These are phyloP conservation scores for Achaetomiella virescens DNA, from an alignment of 495 filamentous ascomycete genomes.

Conservation along the genomic window DNA sequence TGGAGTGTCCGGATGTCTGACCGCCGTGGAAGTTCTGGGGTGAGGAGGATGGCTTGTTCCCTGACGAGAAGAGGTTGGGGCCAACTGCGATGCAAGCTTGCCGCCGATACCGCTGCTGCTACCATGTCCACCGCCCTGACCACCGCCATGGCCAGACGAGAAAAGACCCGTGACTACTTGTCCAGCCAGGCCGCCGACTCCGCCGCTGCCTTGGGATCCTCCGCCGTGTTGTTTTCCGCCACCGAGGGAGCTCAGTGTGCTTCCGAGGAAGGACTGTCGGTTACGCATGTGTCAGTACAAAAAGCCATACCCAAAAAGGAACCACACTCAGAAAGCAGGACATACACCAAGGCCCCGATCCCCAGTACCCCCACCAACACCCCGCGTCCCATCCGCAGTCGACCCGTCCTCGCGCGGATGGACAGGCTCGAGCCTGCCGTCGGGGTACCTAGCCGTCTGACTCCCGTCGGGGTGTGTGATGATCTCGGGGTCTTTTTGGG, in stretches of 20 bases:
- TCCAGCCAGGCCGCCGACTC: slow-evolving; percentile 32
- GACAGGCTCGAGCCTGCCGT: slow-evolving; percentile 47
- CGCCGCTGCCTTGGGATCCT: slow-evolving; percentile 12
- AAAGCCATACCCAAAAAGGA: neutral
- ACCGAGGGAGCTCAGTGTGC: slow-evolving; percentile 14
- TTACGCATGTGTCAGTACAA: neutral
- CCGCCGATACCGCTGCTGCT: slow-evolving; percentile 33
- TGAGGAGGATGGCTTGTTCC: slow-evolving; percentile 31
- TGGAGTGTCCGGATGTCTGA: slow-evolving; percentile 21
- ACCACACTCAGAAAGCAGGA: too few relatives aligned
- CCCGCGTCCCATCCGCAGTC: slow-evolving; percentile 23
- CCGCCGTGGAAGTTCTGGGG: slow-evolving; percentile 35
- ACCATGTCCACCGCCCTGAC: slow-evolving; percentile 25
- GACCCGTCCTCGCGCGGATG: slow-evolving; percentile 27
- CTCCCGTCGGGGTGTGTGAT: slow-evolving; percentile 49
- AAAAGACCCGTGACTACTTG: slow-evolving; percentile 18
- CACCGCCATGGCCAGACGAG: slow-evolving; percentile 28
- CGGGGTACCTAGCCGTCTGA: slow-evolving; percentile 43
- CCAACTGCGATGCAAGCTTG: slow-evolving; percentile 42
- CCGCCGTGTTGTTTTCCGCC: slow-evolving; percentile 9
- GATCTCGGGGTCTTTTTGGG: slow-evolving; percentile 32
- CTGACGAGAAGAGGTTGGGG: slow-evolving; percentile 38
- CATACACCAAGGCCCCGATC: slow-evolving; percentile 45
- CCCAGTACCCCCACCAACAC: slow-evolving; percentile 24
- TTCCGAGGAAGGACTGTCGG: slow-evolving; percentile 25